A percentile compares a stretch with the other conserved stretches of the same genome.
These are phyloP conservation scores for Fusarium pseudocircinatum DNA, from an alignment of 2,329 filamentous ascomycete species.

Conservation along the genomic window DNA sequence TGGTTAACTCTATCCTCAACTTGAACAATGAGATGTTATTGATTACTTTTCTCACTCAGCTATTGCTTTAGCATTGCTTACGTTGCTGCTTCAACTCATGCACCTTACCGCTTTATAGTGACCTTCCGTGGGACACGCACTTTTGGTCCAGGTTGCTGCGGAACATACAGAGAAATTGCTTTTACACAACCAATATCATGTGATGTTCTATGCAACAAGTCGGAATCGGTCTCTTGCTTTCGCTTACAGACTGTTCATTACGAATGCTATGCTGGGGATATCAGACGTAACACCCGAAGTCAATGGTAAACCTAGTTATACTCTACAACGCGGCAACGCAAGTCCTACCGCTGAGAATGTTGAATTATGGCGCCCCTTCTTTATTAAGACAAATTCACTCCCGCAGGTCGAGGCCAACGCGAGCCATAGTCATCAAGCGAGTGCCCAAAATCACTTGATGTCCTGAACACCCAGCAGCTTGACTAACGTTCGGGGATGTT, in stretches of 20 bases:
- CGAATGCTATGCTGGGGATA: neutral
- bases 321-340: neutral
- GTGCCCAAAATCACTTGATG: constrained; percentile 5
- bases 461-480: constrained; percentile 6
- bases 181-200: neutral
- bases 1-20: neutral
- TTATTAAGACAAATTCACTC: neutral
- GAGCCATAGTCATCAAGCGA: neutral
- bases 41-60: neutral
- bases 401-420: neutral
- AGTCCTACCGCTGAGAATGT: neutral
- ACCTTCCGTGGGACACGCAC: neutral
- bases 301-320: neutral
- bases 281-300: constrained; percentile 1
- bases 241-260: neutral
- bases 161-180: neutral
- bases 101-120: neutral
- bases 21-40: neutral
- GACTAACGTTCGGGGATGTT: constrained; percentile 10
- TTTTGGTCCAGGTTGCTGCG: neutral
- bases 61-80: neutral
- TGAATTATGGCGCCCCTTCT: constrained; percentile 7
- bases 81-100: constrained; percentile 17
- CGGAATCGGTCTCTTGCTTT: neutral
- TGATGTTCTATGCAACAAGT: neutral